A percentile compares a stretch with the other conserved stretches of the same genome.
phyloP scores from a whole-genome alignment of 2,329 filamentous ascomycete species.

The Ophiostoma populinum region DNA sequence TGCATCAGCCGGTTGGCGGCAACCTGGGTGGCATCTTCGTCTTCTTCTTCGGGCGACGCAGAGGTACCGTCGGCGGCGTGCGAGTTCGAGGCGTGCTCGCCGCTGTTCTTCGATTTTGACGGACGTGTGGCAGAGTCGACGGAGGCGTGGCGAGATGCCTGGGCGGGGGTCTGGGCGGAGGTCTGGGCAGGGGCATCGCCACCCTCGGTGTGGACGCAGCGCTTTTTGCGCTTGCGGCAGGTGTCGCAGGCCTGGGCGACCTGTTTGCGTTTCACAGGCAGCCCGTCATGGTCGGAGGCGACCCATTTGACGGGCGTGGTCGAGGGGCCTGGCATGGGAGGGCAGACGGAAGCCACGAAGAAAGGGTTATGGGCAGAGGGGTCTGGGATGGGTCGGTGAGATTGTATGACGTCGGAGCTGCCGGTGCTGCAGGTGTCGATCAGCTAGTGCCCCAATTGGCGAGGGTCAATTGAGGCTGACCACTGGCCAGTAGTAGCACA shows the following conservation, averaged over 20 bases:
- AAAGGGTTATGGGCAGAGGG: not conserved
- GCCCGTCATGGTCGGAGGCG: slow-evolving; percentile 32
- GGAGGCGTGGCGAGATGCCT: too few relatives aligned
- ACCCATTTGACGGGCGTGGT: slow-evolving; percentile 33
- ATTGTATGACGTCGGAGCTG: too few relatives aligned
- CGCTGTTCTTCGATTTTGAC: too few relatives aligned
- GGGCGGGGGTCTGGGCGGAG: too few relatives aligned
- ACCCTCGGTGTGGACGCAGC: slow-evolving; percentile 25
- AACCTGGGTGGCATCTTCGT: slow-evolving; percentile 12
- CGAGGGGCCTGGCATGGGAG: slow-evolving; percentile 3
- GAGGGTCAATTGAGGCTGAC: too few relatives aligned
- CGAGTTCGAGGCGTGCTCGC: not conserved
- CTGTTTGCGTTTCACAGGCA: slow-evolving; percentile 42
- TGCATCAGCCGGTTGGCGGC: slow-evolving; percentile 16
- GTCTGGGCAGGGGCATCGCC: not conserved
- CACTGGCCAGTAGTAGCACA: too few relatives aligned
- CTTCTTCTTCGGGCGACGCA: not conserved
- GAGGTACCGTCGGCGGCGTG: not conserved
- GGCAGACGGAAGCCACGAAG: not conserved
- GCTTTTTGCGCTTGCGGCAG: slow-evolving; percentile 37
- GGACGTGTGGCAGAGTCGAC: too few relatives aligned
- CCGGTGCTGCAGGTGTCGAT: too few relatives aligned
- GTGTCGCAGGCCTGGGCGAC: slow-evolving; percentile 38
- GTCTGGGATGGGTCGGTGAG: too few relatives aligned
- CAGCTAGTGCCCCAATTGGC: too few relatives aligned